These are phyloP conservation scores for Trichoderma brevicompactum DNA, from an alignment of 2,329 filamentous ascomycete genomes.

Conservation along the genomic window DNA sequence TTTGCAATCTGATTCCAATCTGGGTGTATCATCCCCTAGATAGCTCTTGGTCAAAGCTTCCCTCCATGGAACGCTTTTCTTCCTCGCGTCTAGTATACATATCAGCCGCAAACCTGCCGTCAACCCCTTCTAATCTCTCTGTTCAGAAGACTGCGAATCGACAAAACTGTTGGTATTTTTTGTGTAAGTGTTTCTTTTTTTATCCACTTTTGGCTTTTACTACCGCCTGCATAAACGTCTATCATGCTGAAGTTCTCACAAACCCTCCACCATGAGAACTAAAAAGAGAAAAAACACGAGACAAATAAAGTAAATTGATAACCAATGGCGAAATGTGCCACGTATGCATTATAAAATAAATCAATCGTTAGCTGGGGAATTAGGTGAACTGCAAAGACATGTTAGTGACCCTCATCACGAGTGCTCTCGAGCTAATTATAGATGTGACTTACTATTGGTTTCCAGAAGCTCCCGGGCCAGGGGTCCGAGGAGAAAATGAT, in stretches of 20 bases:
- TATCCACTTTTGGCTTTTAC: constrained; percentile 27
- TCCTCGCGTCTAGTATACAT: constrained; percentile 32
- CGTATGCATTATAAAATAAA: constrained; percentile 42
- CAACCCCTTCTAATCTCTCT: constrained; percentile 14
- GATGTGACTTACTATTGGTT: constrained; percentile 46
- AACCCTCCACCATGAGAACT: constrained; percentile 23
- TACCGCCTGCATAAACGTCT: constrained; percentile 33
- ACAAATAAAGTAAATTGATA: constrained; percentile 32
- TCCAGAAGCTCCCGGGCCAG: constrained; percentile 49
- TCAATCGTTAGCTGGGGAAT: constrained; percentile 49
- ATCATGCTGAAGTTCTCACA: constrained; percentile 35
- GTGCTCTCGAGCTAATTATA: neutral
- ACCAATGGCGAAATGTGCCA: constrained; percentile 40
- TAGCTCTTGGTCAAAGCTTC: neutral
- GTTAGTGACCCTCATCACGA: constrained; percentile 35
- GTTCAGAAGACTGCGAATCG: constrained; percentile 1
- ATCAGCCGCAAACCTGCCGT: constrained; percentile 27
- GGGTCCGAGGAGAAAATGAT: constrained; percentile 52
- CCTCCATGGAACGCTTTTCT: constrained; percentile 21
- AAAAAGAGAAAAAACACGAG: constrained; percentile 33
- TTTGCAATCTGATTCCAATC: constrained; percentile 30
- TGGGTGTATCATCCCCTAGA: constrained; percentile 23
- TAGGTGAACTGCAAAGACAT: constrained; percentile 47
- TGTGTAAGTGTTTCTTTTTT: constrained; percentile 17
- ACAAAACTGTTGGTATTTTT: constrained; percentile 20